A percentile compares a stretch with the other conserved stretches of the same genome.
These are phyloP conservation scores for Cordyceps fumosorosea DNA, from an alignment of 2,329 filamentous ascomycete species.

Conservation along the genomic window DNA sequence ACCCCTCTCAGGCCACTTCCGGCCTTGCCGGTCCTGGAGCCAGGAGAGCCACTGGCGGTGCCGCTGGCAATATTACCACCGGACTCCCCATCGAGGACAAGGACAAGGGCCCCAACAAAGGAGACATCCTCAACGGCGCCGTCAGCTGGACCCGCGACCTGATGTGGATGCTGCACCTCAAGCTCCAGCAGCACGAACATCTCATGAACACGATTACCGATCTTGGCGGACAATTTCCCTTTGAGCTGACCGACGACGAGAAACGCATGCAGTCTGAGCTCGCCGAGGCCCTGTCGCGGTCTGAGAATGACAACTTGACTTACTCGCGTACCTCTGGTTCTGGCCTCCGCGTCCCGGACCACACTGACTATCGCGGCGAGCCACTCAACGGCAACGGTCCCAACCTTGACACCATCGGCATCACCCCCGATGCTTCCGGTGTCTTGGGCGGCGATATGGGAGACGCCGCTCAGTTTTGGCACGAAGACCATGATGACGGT, in stretches of 20 bases:
- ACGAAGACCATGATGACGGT: conserved; percentile 64
- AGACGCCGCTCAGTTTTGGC: conserved; percentile 54
- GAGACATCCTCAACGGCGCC: conserved; percentile 93
- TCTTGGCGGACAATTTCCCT: conserved; percentile 69
- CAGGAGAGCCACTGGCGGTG: conserved; percentile 65
- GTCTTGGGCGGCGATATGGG: conserved; percentile 39
- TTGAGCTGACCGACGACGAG: conserved; percentile 84
- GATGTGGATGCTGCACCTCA: conserved; percentile 92
- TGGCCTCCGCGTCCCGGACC: conserved; percentile 83
- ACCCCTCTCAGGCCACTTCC: conserved; percentile 73
- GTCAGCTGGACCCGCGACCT: conserved; percentile 96
- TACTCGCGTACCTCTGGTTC: conserved; percentile 81
- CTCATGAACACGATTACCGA: conserved; percentile 68
- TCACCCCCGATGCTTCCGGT: conserved; percentile 32
- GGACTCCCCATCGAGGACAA: conserved; percentile 92
- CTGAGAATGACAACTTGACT: conserved; percentile 65
- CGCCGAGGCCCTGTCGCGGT: conserved; percentile 77
- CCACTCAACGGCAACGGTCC: conserved; percentile 47
- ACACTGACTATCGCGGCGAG: conserved; percentile 87
- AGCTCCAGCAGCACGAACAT: conserved; percentile 84
- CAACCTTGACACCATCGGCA: conserved; percentile 30
- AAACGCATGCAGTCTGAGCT: conserved; percentile 93
- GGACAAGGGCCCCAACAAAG: conserved; percentile 98
- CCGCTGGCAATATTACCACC: conserved; percentile 77
- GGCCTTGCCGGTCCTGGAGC: conserved; percentile 80